These are phyloP conservation scores for Lachancea nothofagi DNA, from an alignment of 805 yeast genomes.

Conservation along the genomic window DNA sequence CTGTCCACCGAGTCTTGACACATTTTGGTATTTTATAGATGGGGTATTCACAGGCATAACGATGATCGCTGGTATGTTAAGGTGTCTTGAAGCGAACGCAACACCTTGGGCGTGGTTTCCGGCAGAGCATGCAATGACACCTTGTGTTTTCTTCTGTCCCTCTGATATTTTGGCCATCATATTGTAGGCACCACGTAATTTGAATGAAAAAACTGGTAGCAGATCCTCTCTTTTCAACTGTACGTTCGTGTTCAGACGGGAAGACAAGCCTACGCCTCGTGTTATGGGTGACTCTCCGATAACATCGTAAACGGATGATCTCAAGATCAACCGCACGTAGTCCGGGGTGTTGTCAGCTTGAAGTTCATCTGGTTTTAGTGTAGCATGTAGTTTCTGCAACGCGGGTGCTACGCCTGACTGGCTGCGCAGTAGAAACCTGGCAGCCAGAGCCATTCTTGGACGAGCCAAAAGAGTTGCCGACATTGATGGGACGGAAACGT, in stretches of 20 bases:
- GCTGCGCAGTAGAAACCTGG: slow-evolving; percentile 2
- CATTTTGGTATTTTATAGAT: slow-evolving; percentile 86
- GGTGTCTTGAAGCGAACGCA: slow-evolving; percentile 79
- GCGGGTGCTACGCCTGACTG: slow-evolving; percentile 3
- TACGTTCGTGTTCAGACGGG: slow-evolving; percentile 69
- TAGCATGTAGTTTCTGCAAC: slow-evolving; percentile 26
- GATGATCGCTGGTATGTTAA: slow-evolving; percentile 89
- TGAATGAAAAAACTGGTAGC: slow-evolving; percentile 92
- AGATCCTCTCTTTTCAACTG: slow-evolving; percentile 86
- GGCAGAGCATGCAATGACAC: slow-evolving; percentile 97
- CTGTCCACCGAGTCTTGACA: slow-evolving; percentile 85
- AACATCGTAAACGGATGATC: slow-evolving; percentile 93
- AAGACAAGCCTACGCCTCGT: slow-evolving; percentile 67
- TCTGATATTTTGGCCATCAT: slow-evolving; percentile 84
- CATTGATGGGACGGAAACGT: too few species aligned
- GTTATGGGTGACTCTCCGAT: slow-evolving; percentile 85
- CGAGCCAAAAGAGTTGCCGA: slow-evolving; percentile 4
- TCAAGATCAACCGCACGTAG: slow-evolving; percentile 81
- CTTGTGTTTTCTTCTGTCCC: slow-evolving; percentile 55
- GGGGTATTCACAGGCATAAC: slow-evolving; percentile 99
- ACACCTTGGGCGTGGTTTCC: slow-evolving; percentile 99
- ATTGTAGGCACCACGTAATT: slow-evolving; percentile 95
- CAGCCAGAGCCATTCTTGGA: not conserved
- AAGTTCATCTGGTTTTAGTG: slow-evolving; percentile 42
- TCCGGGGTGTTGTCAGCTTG: slow-evolving; percentile 73